These are phyloP conservation scores for Pilasporangium apinafurcum DNA, from an alignment of 352 stramenopile genomes.

Conservation along the genomic window DNA sequence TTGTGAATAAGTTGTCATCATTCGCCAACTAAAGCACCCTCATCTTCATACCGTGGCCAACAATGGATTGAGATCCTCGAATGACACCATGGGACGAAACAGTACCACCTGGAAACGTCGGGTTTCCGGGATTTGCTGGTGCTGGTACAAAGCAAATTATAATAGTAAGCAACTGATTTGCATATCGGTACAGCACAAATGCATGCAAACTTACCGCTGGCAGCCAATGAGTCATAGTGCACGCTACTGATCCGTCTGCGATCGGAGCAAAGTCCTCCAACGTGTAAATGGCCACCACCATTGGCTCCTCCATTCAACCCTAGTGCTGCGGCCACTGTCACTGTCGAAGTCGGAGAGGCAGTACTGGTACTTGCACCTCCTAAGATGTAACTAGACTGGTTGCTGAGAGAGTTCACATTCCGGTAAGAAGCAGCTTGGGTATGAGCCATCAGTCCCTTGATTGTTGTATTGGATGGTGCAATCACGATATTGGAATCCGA, in stretches of 20 bases:
- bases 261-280: conserved; percentile 30
- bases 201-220: conserved; percentile 14
- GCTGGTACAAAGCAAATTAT: no score
- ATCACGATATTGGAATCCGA: conserved; percentile 35
- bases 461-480: conserved; percentile 34
- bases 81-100: conserved; percentile 43
- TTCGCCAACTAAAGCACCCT: conserved; percentile 2
- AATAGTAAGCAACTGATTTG: no score
- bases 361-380: conserved; percentile 6
- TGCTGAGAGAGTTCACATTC: conserved; percentile 11
- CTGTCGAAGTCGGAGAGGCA: conserved; percentile 17
- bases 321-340: conserved; percentile 44
- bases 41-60: conserved; percentile 22
- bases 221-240: conserved; percentile 48
- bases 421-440: conserved; percentile 9
- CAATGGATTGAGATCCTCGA: conserved; percentile 15
- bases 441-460: conserved; percentile 25
- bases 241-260: conserved; percentile 38
- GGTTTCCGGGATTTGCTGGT: no score
- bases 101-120: conserved; percentile 19
- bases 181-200: background rate
- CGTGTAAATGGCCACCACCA: conserved; percentile 23
- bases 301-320: conserved; percentile 11
- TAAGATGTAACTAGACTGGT: conserved; percentile 14
- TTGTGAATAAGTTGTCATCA: background rate